Percentiles rank a stretch among this genome's conserved stretches.
phyloP scores from a whole-genome alignment of 177 flowering plant genomes.

The Telopea speciosissima region DNA sequence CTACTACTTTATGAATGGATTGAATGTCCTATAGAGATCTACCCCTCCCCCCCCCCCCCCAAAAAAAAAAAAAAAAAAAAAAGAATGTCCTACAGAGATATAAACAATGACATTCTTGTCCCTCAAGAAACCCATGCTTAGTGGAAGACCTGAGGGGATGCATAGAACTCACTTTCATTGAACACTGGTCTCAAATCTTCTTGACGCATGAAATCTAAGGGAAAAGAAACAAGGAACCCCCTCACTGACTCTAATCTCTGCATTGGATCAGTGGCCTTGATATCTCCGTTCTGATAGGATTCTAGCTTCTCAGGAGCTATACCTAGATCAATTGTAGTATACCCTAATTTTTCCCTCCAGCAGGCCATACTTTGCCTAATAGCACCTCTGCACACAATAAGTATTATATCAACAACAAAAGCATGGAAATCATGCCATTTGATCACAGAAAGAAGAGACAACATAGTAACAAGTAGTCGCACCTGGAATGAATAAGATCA shows the following conservation, averaged over 20 bases:
- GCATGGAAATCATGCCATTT: background rate
- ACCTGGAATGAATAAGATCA: conserved; percentile 90
- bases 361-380: conserved; percentile 57
- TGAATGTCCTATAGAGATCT: too few relatives aligned
- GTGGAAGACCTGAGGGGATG: conserved; percentile 88
- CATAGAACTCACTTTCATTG: conserved; percentile 91
- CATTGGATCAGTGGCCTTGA: conserved; percentile 55
- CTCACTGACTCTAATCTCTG: conserved; percentile 61
- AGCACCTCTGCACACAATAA: conserved; percentile 43
- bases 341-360: conserved; percentile 81
- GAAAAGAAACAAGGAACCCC: conserved; percentile 90
- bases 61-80: too few relatives aligned
- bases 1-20: background rate
- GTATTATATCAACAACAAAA: background rate
- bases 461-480: background rate
- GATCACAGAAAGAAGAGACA: background rate
- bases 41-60: too few relatives aligned
- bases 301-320: conserved; percentile 77
- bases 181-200: conserved; percentile 95
- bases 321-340: conserved; percentile 88
- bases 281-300: conserved; percentile 61
- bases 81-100: too few relatives aligned
- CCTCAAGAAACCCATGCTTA: conserved; percentile 14
- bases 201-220: conserved; percentile 78
- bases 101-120: too few relatives aligned